Conservation (phyloP, 371 early-diverging fungal genomes). For the Rhizopus sp. region DNA sequence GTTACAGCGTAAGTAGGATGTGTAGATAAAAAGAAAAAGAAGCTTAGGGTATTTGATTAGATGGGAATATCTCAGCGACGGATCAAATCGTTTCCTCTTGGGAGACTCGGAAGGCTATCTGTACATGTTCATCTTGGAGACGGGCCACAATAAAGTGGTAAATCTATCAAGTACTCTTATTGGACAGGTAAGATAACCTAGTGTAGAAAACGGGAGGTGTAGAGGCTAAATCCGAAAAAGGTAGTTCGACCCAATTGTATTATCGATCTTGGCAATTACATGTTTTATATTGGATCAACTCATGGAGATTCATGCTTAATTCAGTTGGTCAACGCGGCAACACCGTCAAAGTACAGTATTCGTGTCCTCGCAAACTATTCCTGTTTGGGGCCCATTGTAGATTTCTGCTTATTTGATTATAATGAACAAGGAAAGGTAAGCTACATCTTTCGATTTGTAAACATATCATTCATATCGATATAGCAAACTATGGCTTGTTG, state of each 20-base stretch:
- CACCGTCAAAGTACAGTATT: conserved; percentile 36
- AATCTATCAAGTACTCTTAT: conserved; percentile 13
- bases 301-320: conserved; percentile 83
- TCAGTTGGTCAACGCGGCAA: conserved; percentile 34
- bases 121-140: conserved; percentile 58
- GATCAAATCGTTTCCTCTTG: conserved; percentile 61
- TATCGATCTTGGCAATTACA: conserved; percentile 64
- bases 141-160: conserved; percentile 17
- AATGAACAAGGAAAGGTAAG: conserved; percentile 70
- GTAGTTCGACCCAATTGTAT: conserved; percentile 61
- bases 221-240: not conserved
- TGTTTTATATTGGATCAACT: conserved; percentile 81
- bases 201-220: not conserved
- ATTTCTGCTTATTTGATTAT: conserved; percentile 76
- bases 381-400: conserved; percentile 80
- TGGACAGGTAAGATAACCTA: conserved; percentile 19
- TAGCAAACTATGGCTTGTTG: conserved; percentile 87
- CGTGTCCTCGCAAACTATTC: conserved; percentile 56
- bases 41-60: conserved; percentile 17
- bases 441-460: no score
- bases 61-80: conserved; percentile 40
- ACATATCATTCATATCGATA: no score
- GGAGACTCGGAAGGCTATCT: conserved; percentile 75
- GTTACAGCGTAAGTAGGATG: conserved; percentile 24
- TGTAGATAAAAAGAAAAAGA: not conserved